Percentiles rank a stretch among this genome's conserved stretches.
These are phyloP conservation scores for Polychytrium aggregatum DNA, from an alignment of 192 early-diverging fungal genomes.

Conservation along the genomic window DNA sequence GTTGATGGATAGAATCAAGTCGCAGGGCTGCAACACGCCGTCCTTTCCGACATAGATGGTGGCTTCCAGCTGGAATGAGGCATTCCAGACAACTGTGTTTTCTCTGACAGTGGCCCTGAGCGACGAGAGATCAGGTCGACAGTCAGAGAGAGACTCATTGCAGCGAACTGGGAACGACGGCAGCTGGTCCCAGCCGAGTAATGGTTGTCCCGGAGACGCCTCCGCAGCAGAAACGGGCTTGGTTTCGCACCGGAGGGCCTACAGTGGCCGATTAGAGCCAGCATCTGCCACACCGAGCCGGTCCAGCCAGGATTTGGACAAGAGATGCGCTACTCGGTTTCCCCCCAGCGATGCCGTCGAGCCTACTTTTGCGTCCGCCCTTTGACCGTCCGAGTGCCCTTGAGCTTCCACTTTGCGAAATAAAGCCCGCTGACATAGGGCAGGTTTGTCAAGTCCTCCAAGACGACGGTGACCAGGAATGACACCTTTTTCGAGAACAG, in stretches of 20 bases:
- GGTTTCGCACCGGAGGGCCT: no score
- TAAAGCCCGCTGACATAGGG: slow-evolving; percentile 72
- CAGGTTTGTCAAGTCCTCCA: slow-evolving; percentile 72
- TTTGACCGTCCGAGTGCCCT: slow-evolving; percentile 8
- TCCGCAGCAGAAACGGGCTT: no score
- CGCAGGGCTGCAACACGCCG: slow-evolving; percentile 60
- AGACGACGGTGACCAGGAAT: slow-evolving; percentile 44
- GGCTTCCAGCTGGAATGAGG: slow-evolving; percentile 32
- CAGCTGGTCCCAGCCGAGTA: background rate
- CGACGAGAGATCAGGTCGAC: slow-evolving; percentile 1
- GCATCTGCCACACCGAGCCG: no score
- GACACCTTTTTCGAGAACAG: slow-evolving; percentile 61
- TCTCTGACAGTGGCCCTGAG: slow-evolving; percentile 36
- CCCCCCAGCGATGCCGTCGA: no score
- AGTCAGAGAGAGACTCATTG: background rate
- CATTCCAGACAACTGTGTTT: slow-evolving; percentile 54
- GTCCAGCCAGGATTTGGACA: no score
- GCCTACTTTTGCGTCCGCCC: slow-evolving; percentile 11
- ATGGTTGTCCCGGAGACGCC: no score
- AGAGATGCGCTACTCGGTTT: no score
- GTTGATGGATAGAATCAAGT: slow-evolving; percentile 57
- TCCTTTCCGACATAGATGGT: slow-evolving; percentile 64
- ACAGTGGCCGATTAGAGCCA: no score
- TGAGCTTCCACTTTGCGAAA: slow-evolving; percentile 67
- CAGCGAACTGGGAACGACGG: background rate